phyloP scores from a whole-genome alignment of 2,329 filamentous ascomycete species.

The Chaetomium globosum region DNA sequence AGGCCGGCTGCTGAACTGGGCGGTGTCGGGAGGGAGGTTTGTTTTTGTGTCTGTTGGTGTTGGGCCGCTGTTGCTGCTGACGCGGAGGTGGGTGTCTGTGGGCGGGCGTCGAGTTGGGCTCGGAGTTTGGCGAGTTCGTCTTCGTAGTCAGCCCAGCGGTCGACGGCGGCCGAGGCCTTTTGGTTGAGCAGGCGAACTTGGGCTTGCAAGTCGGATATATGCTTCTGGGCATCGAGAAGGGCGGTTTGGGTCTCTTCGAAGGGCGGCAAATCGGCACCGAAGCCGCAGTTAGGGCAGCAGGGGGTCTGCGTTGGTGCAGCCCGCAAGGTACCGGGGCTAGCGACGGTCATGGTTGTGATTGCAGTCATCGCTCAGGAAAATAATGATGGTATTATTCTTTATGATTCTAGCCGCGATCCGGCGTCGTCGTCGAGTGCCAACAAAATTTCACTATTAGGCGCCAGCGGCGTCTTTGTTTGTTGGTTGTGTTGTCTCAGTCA shows the following conservation, averaged over 20 bases:
- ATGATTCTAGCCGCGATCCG: not conserved
- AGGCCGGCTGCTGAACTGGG: conserved; percentile 35
- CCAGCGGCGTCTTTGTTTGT: not conserved
- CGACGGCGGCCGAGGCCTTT: conserved; percentile 58
- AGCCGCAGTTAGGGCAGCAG: conserved; percentile 58
- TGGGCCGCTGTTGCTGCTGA: conserved; percentile 11
- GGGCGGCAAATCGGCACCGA: conserved; percentile 41
- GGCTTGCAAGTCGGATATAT: conserved; percentile 69
- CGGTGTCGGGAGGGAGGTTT: conserved; percentile 32
- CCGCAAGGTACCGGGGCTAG: conserved; percentile 30
- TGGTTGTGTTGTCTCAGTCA: conserved; percentile 4
- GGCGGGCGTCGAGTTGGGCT: conserved; percentile 34
- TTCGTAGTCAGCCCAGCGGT: conserved; percentile 77
- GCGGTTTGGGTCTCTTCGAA: conserved; percentile 46
- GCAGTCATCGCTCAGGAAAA: conserved; percentile 13
- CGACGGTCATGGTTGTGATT: conserved; percentile 31
- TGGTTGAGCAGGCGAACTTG: conserved; percentile 71
- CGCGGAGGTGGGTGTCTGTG: conserved; percentile 18
- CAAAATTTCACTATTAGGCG: not conserved
- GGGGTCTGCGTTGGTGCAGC: conserved; percentile 28
- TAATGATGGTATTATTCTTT: not conserved
- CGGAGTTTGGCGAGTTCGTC: conserved; percentile 70
- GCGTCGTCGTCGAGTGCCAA: not conserved
- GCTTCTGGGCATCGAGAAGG: conserved; percentile 58
- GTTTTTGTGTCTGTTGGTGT: conserved; percentile 37